Conservation (phyloP, 208 protist species). For the Crithidia sp. region DNA sequence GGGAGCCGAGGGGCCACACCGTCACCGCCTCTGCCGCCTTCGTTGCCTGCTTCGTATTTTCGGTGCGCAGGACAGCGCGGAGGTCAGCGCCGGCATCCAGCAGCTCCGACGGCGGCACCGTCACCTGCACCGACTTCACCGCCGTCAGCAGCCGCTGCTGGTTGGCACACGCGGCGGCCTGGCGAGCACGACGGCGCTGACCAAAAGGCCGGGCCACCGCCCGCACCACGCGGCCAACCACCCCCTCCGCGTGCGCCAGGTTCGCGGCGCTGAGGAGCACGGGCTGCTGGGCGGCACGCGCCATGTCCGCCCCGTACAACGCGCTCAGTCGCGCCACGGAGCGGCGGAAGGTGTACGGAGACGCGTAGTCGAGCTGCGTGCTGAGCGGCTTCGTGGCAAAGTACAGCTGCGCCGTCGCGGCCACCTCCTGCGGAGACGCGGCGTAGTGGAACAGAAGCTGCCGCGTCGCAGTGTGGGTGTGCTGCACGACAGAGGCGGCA, state of each 20-base stretch:
- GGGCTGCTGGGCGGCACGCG: constrained; percentile 69
- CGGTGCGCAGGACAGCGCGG: constrained; percentile 12
- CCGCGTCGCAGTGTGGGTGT: constrained; percentile 71
- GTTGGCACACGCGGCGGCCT: constrained; percentile 22
- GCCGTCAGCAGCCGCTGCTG: constrained; percentile 51
- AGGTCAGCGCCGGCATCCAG: constrained; percentile 48
- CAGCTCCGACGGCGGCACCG: constrained; percentile 43
- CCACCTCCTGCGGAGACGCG: constrained; percentile 64
- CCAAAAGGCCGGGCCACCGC: constrained; percentile 55
- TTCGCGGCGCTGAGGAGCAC: constrained; percentile 57
- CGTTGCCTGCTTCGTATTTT: constrained; percentile 6
- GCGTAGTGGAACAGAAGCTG: constrained; percentile 82
- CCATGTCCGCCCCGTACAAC: constrained; percentile 67
- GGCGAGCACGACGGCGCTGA: constrained; percentile 53
- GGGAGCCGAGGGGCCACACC: constrained; percentile 77
- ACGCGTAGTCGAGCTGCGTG: constrained; percentile 76
- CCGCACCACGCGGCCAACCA: constrained; percentile 44
- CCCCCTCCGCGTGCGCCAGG: constrained; percentile 69
- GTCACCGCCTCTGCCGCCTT: constrained; percentile 1
- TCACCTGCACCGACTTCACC: constrained; percentile 47
- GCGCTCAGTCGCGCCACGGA: constrained; percentile 66
- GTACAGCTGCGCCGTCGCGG: constrained; percentile 79
- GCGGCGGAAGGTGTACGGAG: constrained; percentile 79
- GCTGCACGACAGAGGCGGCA: constrained; percentile 68
- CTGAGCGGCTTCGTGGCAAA: constrained; percentile 84